Evolutionary conservation across 2,329 filamentous ascomycete genomes (phyloP), one percentile per base, ranked within the genome.

Genomic region (Teratosphaeria gauchensis): DNA sequence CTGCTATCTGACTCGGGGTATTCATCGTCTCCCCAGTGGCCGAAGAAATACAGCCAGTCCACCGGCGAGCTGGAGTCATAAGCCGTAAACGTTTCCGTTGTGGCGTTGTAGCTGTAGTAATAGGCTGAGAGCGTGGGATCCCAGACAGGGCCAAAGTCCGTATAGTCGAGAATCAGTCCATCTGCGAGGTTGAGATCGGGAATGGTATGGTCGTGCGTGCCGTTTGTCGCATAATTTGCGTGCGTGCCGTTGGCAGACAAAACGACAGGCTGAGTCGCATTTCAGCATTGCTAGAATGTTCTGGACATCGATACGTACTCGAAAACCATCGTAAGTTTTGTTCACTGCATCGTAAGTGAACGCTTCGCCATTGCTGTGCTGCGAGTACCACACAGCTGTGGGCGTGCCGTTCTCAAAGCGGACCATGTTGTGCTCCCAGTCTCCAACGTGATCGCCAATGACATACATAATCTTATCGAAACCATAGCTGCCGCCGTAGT

Each of bases 391-490:
- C 12, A 87, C 69, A 1, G 77, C 74, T 61, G 78, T 70, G 0
- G 85, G 85, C 1, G 65, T 62, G 9, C 81, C 81, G 57, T 84
- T 75, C 16, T 74, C 56, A 70, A 88, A 88, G 11, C 85, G 83
- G 33, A 88, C 75, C 83, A 86, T 85, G 57, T 81, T 84, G 69
- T 87, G 84, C 67, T 87, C 84, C 83, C 79, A 80, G 48, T 67
- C 61, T 8, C 84, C 85, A 32, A 88, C 80, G 68, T 88, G 85
- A 67, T 85, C 78, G 11, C 75, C 76, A 65, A 66, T 57, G 52
- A 65, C 71, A 9, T 62, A 66, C 32, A 53, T 58, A 55, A 68
- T 56, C 14, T 42, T 16, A 42, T 11, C 35, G 12, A 42, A 14
- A 1, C 35, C 35, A 57, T 70, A 69, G 12, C 53, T 24, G 32